These are phyloP conservation scores for Saccharomycopsis sp. DNA, from an alignment of 805 yeast species.

Conservation along the genomic window DNA sequence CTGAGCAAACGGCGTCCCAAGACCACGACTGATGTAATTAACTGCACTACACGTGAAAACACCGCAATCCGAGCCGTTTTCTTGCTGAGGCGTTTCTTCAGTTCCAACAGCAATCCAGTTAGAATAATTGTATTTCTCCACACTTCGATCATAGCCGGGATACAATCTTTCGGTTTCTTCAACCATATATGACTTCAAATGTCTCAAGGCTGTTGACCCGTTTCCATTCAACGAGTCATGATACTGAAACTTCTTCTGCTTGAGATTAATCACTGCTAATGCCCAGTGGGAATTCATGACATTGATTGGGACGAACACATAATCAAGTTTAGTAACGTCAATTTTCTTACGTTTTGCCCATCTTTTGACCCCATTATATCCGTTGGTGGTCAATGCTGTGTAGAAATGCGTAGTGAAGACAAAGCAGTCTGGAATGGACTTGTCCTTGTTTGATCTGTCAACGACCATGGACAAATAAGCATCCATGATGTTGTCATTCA, in stretches of 20 bases:
- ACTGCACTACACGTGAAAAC: slow-evolving; percentile 83
- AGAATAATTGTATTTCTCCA: slow-evolving; percentile 29
- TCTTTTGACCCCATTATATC: slow-evolving; percentile 72
- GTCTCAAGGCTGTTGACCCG: slow-evolving; percentile 34
- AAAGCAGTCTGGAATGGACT: slow-evolving; percentile 38
- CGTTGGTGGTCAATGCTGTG: slow-evolving; percentile 61
- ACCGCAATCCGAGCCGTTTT: slow-evolving; percentile 92
- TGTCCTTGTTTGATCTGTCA: slow-evolving; percentile 33
- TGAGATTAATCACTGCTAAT: slow-evolving; percentile 67
- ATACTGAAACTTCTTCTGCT: slow-evolving; percentile 51
- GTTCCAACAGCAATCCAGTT: slow-evolving; percentile 26
- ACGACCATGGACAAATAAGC: slow-evolving; percentile 58
- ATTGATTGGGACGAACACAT: slow-evolving; percentile 81
- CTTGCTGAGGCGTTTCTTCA: slow-evolving; percentile 69
- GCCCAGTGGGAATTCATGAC: slow-evolving; percentile 88
- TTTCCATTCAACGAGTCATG: slow-evolving; percentile 62
- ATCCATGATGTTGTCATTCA: slow-evolving; percentile 88
- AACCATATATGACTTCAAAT: slow-evolving; percentile 54
- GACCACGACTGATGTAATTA: slow-evolving; percentile 47
- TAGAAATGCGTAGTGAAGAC: slow-evolving; percentile 88
- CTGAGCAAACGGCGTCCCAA: slow-evolving; percentile 50
- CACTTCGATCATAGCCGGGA: slow-evolving; percentile 29
- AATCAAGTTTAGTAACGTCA: slow-evolving; percentile 55
- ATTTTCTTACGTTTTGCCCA: slow-evolving; percentile 79
- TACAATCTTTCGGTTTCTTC: slow-evolving; percentile 57